A percentile compares a stretch with the other conserved stretches of the same genome.
phyloP scores from a whole-genome alignment of 106 monocot species.

The Dendrobium officinale region DNA sequence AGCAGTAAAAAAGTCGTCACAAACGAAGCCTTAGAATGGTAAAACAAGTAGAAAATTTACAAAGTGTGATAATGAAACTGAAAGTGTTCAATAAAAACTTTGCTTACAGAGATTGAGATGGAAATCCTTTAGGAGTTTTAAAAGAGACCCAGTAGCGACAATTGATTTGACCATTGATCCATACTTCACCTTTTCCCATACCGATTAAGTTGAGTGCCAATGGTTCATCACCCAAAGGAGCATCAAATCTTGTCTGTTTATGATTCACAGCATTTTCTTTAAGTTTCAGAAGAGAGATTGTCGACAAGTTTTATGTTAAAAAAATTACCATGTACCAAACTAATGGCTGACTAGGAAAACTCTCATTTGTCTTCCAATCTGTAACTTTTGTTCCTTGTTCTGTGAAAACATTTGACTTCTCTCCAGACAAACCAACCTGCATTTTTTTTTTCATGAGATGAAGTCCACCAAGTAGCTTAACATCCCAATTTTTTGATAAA shows the following conservation, averaged over 20 bases:
- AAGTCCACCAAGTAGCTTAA: neutral
- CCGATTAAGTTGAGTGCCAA: constrained; percentile 61
- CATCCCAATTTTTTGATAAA: no score
- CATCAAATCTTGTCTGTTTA: constrained; percentile 48
- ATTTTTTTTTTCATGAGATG: neutral
- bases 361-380: constrained; percentile 27
- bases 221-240: constrained; percentile 41
- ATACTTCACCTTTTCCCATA: constrained; percentile 90
- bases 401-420: constrained; percentile 49
- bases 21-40: neutral
- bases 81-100: neutral
- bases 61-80: neutral
- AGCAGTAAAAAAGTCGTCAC: no score
- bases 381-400: constrained; percentile 30
- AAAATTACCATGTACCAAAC: constrained; percentile 78
- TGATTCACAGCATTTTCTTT: neutral
- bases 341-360: constrained; percentile 27
- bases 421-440: constrained; percentile 72
- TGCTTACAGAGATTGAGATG: constrained; percentile 80
- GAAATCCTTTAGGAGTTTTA: constrained; percentile 39
- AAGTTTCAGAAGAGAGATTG: neutral
- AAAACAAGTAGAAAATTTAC: neutral
- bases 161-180: constrained; percentile 87
- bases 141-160: constrained; percentile 94
- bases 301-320: neutral